Conservation (phyloP, 768 basidiomycete species). For the Galerina marginata region DNA sequence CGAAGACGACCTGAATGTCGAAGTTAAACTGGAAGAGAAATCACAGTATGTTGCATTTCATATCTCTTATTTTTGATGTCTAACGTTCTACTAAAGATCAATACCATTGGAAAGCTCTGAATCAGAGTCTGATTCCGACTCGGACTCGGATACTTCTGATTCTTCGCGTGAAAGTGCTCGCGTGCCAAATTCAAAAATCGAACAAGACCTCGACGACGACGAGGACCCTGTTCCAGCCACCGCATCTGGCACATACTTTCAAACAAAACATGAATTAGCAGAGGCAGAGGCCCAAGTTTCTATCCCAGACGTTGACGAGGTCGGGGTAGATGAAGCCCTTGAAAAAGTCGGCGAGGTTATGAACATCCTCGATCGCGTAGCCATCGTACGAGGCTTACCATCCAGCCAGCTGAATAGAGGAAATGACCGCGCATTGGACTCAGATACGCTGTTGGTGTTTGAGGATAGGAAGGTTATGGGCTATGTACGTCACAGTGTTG, state of each 20-base stretch:
- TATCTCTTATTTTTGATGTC: slow-evolving; percentile 10
- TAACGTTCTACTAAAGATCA: slow-evolving; percentile 24
- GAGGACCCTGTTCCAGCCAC: slow-evolving; percentile 51
- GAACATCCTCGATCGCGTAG: slow-evolving; percentile 73
- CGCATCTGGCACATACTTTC: slow-evolving; percentile 49
- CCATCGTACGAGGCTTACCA: slow-evolving; percentile 70
- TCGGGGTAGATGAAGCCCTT: slow-evolving; percentile 67
- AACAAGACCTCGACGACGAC: slow-evolving; percentile 47
- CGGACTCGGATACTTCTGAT: slow-evolving; percentile 30
- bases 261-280: slow-evolving; percentile 73
- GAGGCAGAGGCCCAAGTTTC: slow-evolving; percentile 53
- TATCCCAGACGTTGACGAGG: slow-evolving; percentile 66
- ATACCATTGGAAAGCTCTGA: slow-evolving; percentile 39
- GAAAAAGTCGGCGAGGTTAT: slow-evolving; percentile 82
- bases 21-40: slow-evolving; percentile 24
- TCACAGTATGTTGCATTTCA: slow-evolving; percentile 9
- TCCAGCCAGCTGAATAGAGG: slow-evolving; percentile 43
- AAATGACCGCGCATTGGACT: slow-evolving; percentile 76
- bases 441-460: slow-evolving; percentile 90
- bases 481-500: slow-evolving; percentile 60
- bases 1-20: slow-evolving; percentile 41
- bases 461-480: slow-evolving; percentile 90
- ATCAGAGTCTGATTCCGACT: slow-evolving; percentile 47
- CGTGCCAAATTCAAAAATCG: background rate
- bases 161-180: slow-evolving; percentile 12